These are phyloP conservation scores for Luffa aegyptiaca DNA, from an alignment of 306 rosid species.

Conservation along the genomic window DNA sequence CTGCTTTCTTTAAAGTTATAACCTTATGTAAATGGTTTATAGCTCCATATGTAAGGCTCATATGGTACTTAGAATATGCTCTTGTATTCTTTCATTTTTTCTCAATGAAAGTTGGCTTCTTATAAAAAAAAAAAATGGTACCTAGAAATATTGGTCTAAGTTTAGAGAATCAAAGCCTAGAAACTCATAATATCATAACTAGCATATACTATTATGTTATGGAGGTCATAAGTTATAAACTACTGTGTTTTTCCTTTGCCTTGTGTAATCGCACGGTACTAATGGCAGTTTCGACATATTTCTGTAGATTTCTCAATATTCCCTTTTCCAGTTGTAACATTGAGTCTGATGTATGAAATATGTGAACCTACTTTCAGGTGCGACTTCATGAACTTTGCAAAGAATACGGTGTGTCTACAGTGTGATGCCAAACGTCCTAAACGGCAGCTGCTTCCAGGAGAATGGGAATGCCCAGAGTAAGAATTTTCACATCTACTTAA, in stretches of 20 bases:
- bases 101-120: no score
- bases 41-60: neutral
- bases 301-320: neutral
- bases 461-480: constrained; percentile 99
- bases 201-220: neutral
- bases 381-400: constrained; percentile 96
- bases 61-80: neutral
- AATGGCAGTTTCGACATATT: neutral
- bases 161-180: neutral
- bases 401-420: constrained; percentile 75
- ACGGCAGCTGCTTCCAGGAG: constrained; percentile 95
- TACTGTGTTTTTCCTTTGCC: neutral
- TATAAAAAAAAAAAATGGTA: neutral
- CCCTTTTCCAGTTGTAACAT: neutral
- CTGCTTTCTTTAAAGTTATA: neutral
- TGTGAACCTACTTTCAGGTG: constrained; percentile 53
- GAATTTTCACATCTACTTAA: constrained; percentile 22
- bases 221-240: neutral
- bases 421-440: constrained; percentile 99
- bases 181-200: neutral
- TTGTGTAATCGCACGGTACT: neutral
- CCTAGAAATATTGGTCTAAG: neutral
- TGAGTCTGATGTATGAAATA: neutral
- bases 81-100: no score
- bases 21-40: neutral